Percentiles rank a stretch among this genome's conserved stretches.
These are phyloP conservation scores for Colletotrichum shisoi DNA, from an alignment of 2,329 filamentous ascomycete genomes.

Conservation along the genomic window DNA sequence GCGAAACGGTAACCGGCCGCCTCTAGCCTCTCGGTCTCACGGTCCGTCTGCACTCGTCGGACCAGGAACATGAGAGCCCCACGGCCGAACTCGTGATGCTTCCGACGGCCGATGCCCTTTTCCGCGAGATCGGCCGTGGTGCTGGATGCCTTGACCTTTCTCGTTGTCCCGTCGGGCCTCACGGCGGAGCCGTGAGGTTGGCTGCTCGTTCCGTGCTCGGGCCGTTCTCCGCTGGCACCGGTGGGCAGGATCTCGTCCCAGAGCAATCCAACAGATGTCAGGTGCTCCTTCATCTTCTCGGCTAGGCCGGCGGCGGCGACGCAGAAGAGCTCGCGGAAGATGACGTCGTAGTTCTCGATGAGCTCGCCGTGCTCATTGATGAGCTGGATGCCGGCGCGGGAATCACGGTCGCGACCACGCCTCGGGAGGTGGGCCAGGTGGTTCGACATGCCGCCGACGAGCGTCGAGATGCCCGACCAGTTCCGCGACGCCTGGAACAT, in stretches of 20 bases:
- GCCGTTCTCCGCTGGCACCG: conserved; percentile 51
- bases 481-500: conserved; percentile 82
- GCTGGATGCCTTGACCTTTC: conserved; percentile 25
- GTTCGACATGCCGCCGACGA: conserved; percentile 75
- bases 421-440: conserved; percentile 67
- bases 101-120: conserved; percentile 48
- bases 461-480: conserved; percentile 73
- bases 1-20: conserved; percentile 83
- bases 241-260: conserved; percentile 81
- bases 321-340: conserved; percentile 86
- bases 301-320: conserved; percentile 79
- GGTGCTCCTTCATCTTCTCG: conserved; percentile 66
- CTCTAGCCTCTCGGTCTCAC: conserved; percentile 70
- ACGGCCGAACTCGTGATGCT: conserved; percentile 61
- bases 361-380: conserved; percentile 64
- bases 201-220: conserved; percentile 22
- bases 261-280: conserved; percentile 71
- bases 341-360: conserved; percentile 73
- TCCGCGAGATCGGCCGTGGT: conserved; percentile 51
- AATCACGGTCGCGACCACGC: conserved; percentile 51
- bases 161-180: conserved; percentile 37
- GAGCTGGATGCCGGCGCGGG: conserved; percentile 52
- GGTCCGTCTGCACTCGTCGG: conserved; percentile 63
- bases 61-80: conserved; percentile 85
- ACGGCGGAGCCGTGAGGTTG: conserved; percentile 24